Percentiles rank a stretch among this genome's conserved stretches.
Evolutionary conservation across 208 protist genomes (phyloP).

Genomic region (Trypanosoma scelopori): DNA sequence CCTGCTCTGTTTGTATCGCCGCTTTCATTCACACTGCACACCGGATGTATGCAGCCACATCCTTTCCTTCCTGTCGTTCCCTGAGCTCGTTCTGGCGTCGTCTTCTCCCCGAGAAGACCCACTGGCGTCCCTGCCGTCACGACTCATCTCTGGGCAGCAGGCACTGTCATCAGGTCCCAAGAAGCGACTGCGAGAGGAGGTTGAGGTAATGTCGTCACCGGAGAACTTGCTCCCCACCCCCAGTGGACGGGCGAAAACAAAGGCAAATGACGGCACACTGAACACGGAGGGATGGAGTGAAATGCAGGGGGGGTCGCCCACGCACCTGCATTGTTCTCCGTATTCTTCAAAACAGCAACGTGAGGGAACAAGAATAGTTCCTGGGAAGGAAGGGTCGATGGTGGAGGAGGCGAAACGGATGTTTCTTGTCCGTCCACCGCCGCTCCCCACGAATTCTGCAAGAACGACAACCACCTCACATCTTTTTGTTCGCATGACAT

Average conservation of each 20-base stretch:
- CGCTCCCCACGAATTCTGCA: background rate
- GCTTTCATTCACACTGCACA: slow-evolving; percentile 18
- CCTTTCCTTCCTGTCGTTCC: slow-evolving; percentile 63
- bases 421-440: slow-evolving; percentile 50
- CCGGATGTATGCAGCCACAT: slow-evolving; percentile 23
- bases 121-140: no score
- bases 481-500: slow-evolving; percentile 83
- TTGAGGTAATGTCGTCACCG: background rate
- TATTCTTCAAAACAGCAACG: background rate
- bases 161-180: background rate
- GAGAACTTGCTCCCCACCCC: background rate
- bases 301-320: background rate
- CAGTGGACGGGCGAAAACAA: background rate
- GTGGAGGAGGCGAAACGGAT: slow-evolving; percentile 5
- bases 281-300: slow-evolving; percentile 1
- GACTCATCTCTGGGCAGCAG: background rate
- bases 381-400: slow-evolving; percentile 6
- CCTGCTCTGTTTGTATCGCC: slow-evolving; percentile 48
- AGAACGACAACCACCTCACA: slow-evolving; percentile 20
- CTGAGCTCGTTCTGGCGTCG: slow-evolving; percentile 23
- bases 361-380: background rate
- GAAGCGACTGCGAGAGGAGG: background rate
- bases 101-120: background rate
- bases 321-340: no score
- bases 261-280: background rate